Evolutionary conservation across 257 asterid genomes (phyloP), one percentile per base, ranked within the genome.

Genomic region (Primulina eburnea): DNA sequence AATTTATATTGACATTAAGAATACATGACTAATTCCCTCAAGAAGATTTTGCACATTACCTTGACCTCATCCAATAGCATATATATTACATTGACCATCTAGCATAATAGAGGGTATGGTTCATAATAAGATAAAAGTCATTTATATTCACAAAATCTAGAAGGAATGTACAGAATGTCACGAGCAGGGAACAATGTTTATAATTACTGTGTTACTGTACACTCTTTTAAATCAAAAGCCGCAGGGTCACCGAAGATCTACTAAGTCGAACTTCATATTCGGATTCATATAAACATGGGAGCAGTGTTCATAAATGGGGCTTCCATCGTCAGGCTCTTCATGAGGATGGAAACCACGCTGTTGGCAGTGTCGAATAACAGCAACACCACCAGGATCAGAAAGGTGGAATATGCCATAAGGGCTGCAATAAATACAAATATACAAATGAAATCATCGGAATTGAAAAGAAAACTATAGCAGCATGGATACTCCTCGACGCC

Each of bases 271-370:
- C 85, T 82, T 83, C 78, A 83, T 52, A 18, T 82, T 86, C 69
- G 92, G 37, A 62, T 91, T 89, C 90, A 91, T 85, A 68, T 83
- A 91, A 58, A 94, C 97, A 69, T 94, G 99, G 29, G 97, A 86
- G 60, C 97, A 89, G 63, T 86, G 96, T 83, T 94, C 92, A 67
- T 94, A 94, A 29, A 94, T 85, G 53, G 96, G 87, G 70, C 80
- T 88, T 69, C 98, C 98, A 47, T 89, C 97, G n/a, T 89, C 95
- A 0, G 99, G 80, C 81, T 91, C 97, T 76, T 89, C 92, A 20
- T 94, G 99, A 67, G 97, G 97, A 83, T 94, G 97, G 79, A 94
- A 94, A 56, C 97, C 95, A 37, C 96, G 97, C 57, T 89, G 83
- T 68, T 89, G 87, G 77, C 99, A 94, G 74, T 80, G 83, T 35